Percentiles rank a stretch among this genome's conserved stretches.
These are phyloP conservation scores for Vigna reflexopilosa DNA, from an alignment of 306 rosid species.

Conservation along the genomic window DNA sequence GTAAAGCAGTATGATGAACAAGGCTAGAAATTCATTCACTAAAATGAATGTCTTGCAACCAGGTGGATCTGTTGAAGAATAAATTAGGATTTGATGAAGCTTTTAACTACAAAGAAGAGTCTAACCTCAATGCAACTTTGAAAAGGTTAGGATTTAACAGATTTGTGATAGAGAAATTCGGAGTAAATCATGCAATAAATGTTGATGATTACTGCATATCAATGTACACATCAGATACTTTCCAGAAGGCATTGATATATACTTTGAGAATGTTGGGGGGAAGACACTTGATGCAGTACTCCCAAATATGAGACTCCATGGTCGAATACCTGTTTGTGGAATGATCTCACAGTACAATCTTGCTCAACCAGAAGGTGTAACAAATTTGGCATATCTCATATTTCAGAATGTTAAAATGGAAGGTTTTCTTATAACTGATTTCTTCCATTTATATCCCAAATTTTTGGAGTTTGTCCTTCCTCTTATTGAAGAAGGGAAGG, in stretches of 20 bases:
- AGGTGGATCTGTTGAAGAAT: conserved; percentile 40
- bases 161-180: too few species aligned
- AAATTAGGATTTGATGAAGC: conserved; percentile 34
- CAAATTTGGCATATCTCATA: conserved; percentile 42
- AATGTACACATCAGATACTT: conserved; percentile 37
- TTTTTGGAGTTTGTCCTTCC: conserved; percentile 31
- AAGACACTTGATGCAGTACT: conserved; percentile 52
- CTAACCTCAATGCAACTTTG: conserved; percentile 32
- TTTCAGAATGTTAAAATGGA: conserved; percentile 34
- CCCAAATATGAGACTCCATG: conserved; percentile 37
- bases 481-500: conserved; percentile 26
- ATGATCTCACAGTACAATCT: conserved; percentile 53
- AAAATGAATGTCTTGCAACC: background rate
- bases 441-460: conserved; percentile 39
- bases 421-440: conserved; percentile 35
- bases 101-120: conserved; percentile 42
- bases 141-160: conserved; percentile 24
- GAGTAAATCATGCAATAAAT: background rate
- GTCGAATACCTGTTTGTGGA: conserved; percentile 43
- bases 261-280: conserved; percentile 49
- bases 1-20: background rate
- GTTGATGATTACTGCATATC: background rate
- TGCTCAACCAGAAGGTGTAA: conserved; percentile 39
- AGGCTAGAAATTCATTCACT: background rate
- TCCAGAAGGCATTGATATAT: conserved; percentile 27